Evolutionary conservation across 352 stramenopile species (phyloP).

Genomic region (Globisporangium apiculatum): DNA sequence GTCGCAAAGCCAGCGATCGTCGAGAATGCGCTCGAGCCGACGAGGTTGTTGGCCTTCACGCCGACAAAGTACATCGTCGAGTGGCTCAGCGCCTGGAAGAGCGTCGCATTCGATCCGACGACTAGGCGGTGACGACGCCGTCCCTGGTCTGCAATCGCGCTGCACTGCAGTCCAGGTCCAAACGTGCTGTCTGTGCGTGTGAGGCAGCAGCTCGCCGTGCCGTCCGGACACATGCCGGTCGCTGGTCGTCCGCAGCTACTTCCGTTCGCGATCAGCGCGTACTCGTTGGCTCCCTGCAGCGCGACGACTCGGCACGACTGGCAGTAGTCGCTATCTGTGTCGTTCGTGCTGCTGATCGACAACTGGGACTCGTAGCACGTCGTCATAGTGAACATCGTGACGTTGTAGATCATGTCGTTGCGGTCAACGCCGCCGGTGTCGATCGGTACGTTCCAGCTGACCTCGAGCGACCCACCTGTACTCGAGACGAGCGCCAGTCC

Average conservation of each 20-base stretch:
- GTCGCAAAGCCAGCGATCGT: conserved; percentile 25
- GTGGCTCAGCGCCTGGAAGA: conserved; percentile 33
- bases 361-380: conserved; percentile 22
- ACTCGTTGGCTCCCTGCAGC: conserved; percentile 15
- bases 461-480: conserved; percentile 43
- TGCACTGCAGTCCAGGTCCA: conserved; percentile 20
- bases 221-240: conserved; percentile 24
- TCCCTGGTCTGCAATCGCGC: conserved; percentile 1
- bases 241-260: conserved; percentile 15
- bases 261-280: conserved; percentile 12
- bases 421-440: conserved; percentile 28
- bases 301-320: conserved; percentile 23
- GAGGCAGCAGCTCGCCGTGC: conserved; percentile 35
- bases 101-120: conserved; percentile 25
- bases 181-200: conserved; percentile 14
- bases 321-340: conserved; percentile 14
- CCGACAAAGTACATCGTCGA: conserved; percentile 49
- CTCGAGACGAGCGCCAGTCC: conserved; percentile 18
- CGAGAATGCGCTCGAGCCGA: conserved; percentile 27
- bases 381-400: conserved; percentile 20
- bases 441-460: conserved; percentile 35
- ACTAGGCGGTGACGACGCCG: conserved; percentile 15
- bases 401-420: conserved; percentile 38
- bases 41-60: conserved; percentile 35
- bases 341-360: not conserved